Conservation (phyloP, 257 asterid species). For the Thymus mandschuricus region DNA sequence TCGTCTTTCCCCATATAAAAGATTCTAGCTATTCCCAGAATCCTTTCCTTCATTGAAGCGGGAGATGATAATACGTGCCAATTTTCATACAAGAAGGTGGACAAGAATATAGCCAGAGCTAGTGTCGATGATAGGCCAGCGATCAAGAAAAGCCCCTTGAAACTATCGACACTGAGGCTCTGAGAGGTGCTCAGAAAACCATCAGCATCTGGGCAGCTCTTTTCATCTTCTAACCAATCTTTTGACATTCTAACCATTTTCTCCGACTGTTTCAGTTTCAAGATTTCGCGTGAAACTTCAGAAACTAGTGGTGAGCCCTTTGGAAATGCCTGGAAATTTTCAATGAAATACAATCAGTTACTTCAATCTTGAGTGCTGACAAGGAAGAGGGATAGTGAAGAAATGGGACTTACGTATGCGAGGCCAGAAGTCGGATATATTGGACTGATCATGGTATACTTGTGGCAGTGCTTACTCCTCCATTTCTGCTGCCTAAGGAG, state of each 20-base stretch:
- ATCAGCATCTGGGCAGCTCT: slow-evolving; percentile 10
- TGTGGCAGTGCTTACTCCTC: not conserved
- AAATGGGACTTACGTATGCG: slow-evolving; percentile 36
- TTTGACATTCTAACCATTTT: slow-evolving; percentile 29
- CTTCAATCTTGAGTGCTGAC: slow-evolving; percentile 19
- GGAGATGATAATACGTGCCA: not conserved
- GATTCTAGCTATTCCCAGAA: slow-evolving; percentile 31
- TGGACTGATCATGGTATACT: not conserved
- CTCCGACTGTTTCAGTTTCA: slow-evolving; percentile 44
- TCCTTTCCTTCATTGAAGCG: slow-evolving; percentile 34
- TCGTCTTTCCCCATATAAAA: no score
- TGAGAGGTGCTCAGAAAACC: slow-evolving; percentile 9
- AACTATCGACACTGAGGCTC: slow-evolving; percentile 38
- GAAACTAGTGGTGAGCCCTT: slow-evolving; percentile 50
- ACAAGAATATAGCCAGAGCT: slow-evolving; percentile 1
- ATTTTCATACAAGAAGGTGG: not conserved
- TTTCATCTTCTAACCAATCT: slow-evolving; percentile 30
- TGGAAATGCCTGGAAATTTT: slow-evolving; percentile 45
- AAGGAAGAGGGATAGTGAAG: not conserved
- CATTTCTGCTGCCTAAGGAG: slow-evolving; percentile 19
- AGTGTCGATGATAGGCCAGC: slow-evolving; percentile 29
- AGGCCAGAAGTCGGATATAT: not conserved
- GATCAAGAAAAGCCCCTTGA: slow-evolving; percentile 45
- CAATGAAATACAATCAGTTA: not conserved
- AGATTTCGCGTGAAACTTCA: slow-evolving; percentile 49